Evolutionary conservation across 2,329 filamentous ascomycete genomes (phyloP), one percentile per base, ranked within the genome.

Genomic region (Trichophyton equinum): DNA sequence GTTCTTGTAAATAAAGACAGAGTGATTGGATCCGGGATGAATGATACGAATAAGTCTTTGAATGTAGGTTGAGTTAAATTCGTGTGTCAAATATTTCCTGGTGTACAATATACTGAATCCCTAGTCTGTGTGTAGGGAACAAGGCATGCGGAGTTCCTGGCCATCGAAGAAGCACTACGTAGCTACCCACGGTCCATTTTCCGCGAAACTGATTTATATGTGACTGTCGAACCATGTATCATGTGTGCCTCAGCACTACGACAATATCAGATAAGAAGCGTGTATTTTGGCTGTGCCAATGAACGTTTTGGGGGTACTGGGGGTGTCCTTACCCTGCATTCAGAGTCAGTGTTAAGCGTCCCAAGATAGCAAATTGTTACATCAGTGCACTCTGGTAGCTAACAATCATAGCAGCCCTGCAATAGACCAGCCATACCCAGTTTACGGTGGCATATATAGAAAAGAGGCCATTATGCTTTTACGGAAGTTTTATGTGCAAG

Each of bases 231-330:
- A 75, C 94, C 94, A 3, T 99, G 94, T 73, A 90, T 99, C 76
- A 99, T 99, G 94, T 99, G 94, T 72, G 94, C 94, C 11, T 95
- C 91, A 5, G 84, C 95, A 59, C 81, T 99, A 58, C 85, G 91
- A 58, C 95, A 99, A 74, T 86, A 95, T 65, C 83, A 85, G 13
- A 91, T 99, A 73, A 84, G 87, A 64, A 87, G 87, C 66, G 94
- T 99, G 36, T 97, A 92, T 74, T 99, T 94, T 73, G 95, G 94
- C 3, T 95, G 91, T 62, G 84, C 88, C 68, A 99, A 99, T 73
- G 94, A 99, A 76, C 89, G 95, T 62, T 99, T 99, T 76, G 94
- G 94, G 6, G 94, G 95, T 36, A 96, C 91, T 15, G 94, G 94
- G 1, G 92, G 95, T 60, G 94, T 99, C 13, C 85, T 99, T 71